Percentiles rank a stretch among this genome's conserved stretches.
phyloP scores from a whole-genome alignment of 1,139 yeast species.

The Magnusiomyces tetraspermus region DNA sequence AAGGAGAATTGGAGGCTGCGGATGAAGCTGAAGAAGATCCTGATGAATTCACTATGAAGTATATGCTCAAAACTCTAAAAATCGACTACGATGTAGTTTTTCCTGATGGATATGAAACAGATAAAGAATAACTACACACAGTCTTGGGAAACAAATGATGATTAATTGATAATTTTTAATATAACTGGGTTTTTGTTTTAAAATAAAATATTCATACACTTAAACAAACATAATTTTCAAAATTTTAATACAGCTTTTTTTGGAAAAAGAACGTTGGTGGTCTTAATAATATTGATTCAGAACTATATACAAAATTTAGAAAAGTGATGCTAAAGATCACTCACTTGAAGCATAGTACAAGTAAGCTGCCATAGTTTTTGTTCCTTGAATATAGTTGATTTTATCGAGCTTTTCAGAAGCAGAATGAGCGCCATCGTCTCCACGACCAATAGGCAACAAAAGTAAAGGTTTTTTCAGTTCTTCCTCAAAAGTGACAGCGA shows the following conservation, averaged over 20 bases:
- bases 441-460: constrained; percentile 93
- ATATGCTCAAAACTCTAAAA: constrained; percentile 35
- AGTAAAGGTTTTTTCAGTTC: constrained; percentile 76
- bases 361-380: constrained; percentile 88
- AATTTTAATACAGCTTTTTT: too few relatives aligned
- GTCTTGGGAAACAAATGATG: constrained; percentile 44
- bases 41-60: constrained; percentile 37
- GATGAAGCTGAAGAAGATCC: constrained; percentile 23
- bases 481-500: constrained; percentile 84
- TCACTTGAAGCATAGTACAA: constrained; percentile 63
- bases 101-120: constrained; percentile 19
- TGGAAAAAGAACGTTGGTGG: too few relatives aligned
- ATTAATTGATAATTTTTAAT: not conserved
- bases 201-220: too few relatives aligned
- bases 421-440: constrained; percentile 98
- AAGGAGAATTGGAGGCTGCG: constrained; percentile 22
- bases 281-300: too few relatives aligned
- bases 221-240: too few relatives aligned
- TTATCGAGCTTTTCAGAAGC: constrained; percentile 89
- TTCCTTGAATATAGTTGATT: constrained; percentile 84
- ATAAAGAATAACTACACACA: constrained; percentile 37
- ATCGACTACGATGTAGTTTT: constrained; percentile 36
- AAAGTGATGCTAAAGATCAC: not conserved
- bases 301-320: not conserved
- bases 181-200: too few relatives aligned